phyloP scores from a whole-genome alignment of 2,329 filamentous ascomycete genomes.

The Xylaria sp. region DNA sequence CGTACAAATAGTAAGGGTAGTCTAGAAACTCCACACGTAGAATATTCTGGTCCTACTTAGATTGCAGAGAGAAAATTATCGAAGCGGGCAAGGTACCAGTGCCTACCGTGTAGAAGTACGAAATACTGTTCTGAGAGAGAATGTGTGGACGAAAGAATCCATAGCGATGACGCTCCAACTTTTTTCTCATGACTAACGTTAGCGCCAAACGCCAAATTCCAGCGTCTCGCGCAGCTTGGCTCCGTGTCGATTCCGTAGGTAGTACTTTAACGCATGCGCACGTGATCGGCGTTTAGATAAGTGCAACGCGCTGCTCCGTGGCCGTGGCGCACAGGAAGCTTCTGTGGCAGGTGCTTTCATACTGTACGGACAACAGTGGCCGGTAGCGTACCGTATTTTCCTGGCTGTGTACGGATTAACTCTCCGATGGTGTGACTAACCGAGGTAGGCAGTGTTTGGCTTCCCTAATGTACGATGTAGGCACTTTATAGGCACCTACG shows the following conservation, averaged over 20 bases:
- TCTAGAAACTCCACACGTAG: neutral
- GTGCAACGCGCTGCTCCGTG: neutral
- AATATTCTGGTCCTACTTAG: neutral
- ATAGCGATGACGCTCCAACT: constrained; percentile 30
- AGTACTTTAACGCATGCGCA: neutral
- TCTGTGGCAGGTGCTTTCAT: neutral
- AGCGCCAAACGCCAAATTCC: constrained; percentile 19
- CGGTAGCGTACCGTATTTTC: neutral
- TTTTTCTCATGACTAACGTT: constrained; percentile 25
- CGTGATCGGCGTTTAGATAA: constrained; percentile 18
- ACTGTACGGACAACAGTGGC: neutral
- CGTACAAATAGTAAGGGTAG: neutral
- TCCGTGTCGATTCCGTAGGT: neutral
- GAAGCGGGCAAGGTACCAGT: neutral
- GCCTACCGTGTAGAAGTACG: neutral
- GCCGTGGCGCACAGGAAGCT: neutral
- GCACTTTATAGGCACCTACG: too few relatives aligned
- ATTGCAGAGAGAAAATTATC: constrained; percentile 1
- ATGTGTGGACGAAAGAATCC: neutral
- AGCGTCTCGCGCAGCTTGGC: constrained; percentile 9
- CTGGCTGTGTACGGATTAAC: too few relatives aligned
- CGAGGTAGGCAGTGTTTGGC: too few relatives aligned
- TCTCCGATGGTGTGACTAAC: too few relatives aligned
- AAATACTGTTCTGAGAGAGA: neutral
- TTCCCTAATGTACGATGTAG: too few relatives aligned